These are phyloP conservation scores for Paxillus rubicundulus DNA, from an alignment of 768 basidiomycete species.

Conservation along the genomic window DNA sequence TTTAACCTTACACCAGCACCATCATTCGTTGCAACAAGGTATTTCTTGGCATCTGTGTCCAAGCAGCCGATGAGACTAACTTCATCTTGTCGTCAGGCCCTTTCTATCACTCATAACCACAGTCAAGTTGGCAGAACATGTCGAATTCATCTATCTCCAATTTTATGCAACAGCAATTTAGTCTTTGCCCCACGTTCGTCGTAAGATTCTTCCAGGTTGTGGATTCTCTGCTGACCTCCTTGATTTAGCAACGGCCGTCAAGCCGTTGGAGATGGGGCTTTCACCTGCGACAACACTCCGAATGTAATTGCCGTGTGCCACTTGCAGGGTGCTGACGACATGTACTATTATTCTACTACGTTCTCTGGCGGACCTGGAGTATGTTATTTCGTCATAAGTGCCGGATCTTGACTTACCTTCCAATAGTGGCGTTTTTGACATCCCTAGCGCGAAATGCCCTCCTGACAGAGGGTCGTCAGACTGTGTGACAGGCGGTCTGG, in stretches of 20 bases:
- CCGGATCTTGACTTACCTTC: conserved; percentile 8
- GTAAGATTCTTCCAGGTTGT: conserved; percentile 18
- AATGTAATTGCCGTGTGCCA: conserved; percentile 86
- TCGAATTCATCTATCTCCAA: conserved; percentile 71
- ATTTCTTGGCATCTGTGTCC: background rate
- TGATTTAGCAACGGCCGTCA: conserved; percentile 83
- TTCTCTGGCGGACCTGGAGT: conserved; percentile 94
- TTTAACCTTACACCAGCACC: conserved; percentile 16
- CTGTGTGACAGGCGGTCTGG: conserved; percentile 92
- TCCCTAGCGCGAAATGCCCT: conserved; percentile 89
- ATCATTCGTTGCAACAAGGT: conserved; percentile 1
- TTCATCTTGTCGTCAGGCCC: conserved; percentile 6
- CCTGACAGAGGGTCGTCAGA: conserved; percentile 91
- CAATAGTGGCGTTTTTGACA: conserved; percentile 92
- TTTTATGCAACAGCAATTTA: conserved; percentile 77
- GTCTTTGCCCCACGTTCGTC: conserved; percentile 88
- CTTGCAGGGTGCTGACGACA: conserved; percentile 72
- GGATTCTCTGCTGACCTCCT: conserved; percentile 14
- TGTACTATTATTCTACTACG: conserved; percentile 91
- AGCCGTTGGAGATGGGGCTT: conserved; percentile 97
- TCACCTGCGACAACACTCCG: conserved; percentile 70
- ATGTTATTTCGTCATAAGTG: conserved; percentile 27
- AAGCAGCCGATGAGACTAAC: background rate
- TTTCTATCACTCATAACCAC: conserved; percentile 4
- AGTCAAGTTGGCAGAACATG: conserved; percentile 86